phyloP scores from a whole-genome alignment of 805 yeast species.

The Saccharomycopsis fermentans region DNA sequence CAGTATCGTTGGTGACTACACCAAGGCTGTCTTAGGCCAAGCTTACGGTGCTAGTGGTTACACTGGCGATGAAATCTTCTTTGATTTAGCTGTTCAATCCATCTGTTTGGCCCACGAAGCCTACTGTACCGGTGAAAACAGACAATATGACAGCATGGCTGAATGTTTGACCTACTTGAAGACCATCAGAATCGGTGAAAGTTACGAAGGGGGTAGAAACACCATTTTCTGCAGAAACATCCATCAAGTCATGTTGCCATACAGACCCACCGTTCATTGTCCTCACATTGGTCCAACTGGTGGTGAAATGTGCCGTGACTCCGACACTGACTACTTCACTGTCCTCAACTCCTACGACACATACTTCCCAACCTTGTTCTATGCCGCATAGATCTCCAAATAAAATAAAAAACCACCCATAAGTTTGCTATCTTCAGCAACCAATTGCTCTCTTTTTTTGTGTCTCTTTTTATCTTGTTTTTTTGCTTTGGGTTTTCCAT shows the following conservation, averaged over 20 bases:
- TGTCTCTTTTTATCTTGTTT: too few species aligned
- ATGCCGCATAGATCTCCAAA: not conserved
- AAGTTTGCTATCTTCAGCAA: too few species aligned
- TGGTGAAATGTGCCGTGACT: constrained; percentile 23
- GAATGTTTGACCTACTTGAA: constrained; percentile 16
- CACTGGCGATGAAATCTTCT: constrained; percentile 8
- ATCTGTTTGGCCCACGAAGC: constrained; percentile 19
- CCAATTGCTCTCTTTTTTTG: too few species aligned
- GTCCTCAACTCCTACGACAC: constrained; percentile 3
- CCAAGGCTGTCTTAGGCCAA: constrained; percentile 6
- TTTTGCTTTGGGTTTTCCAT: too few species aligned
- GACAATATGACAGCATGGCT: constrained; percentile 18
- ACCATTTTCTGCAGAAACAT: constrained; percentile 22
- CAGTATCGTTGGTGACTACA: constrained; percentile 11
- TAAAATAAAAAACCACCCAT: too few species aligned
- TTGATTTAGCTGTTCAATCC: constrained; percentile 15
- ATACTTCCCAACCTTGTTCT: constrained; percentile 10
- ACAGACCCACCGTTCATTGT: constrained; percentile 22
- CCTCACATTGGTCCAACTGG: constrained; percentile 22
- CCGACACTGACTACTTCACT: constrained; percentile 16
- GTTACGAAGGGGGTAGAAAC: constrained; percentile 23
- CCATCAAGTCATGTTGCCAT: constrained; percentile 22
- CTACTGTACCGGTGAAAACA: constrained; percentile 20
- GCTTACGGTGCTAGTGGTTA: constrained; percentile 1
- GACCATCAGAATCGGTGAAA: constrained; percentile 19